Percentiles rank a stretch among this genome's conserved stretches.
Conservation (phyloP, 192 early-diverging fungal genomes). For the Coemansia sp. region DNA sequence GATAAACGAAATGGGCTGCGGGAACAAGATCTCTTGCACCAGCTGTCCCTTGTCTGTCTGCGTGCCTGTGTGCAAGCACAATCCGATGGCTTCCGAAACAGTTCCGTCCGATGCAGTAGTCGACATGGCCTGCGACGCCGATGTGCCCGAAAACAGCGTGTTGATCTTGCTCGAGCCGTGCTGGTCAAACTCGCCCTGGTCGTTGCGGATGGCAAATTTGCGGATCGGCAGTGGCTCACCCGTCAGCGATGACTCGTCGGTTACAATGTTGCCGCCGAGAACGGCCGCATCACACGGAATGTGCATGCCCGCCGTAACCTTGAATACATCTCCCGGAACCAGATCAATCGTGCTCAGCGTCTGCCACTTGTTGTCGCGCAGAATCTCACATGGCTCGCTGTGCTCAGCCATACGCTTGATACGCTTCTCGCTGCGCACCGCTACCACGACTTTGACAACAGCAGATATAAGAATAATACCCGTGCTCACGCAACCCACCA, state of each 20-base stretch:
- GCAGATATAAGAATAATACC: slow-evolving; percentile 59
- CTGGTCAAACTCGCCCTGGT: slow-evolving; percentile 48
- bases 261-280: slow-evolving; percentile 66
- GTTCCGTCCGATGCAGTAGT: slow-evolving; percentile 27
- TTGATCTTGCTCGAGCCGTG: slow-evolving; percentile 61
- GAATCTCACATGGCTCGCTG: slow-evolving; percentile 47
- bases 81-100: slow-evolving; percentile 36
- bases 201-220: slow-evolving; percentile 66
- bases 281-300: slow-evolving; percentile 72
- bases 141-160: slow-evolving; percentile 69
- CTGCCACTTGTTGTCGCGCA: slow-evolving; percentile 61
- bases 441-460: slow-evolving; percentile 59
- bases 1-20: slow-evolving; percentile 66
- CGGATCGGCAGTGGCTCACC: slow-evolving; percentile 80
- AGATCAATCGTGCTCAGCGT: slow-evolving; percentile 57
- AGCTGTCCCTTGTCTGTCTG: slow-evolving; percentile 67
- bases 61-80: slow-evolving; percentile 66
- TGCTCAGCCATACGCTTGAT: slow-evolving; percentile 64
- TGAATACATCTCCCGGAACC: slow-evolving; percentile 69
- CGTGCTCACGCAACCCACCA: slow-evolving; percentile 62
- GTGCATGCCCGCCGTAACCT: slow-evolving; percentile 44
- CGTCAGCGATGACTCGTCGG: slow-evolving; percentile 73
- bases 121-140: slow-evolving; percentile 59
- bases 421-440: slow-evolving; percentile 56
- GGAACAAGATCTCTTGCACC: slow-evolving; percentile 77